phyloP scores from a whole-genome alignment of 306 rosid species.

The Hylodesmum podocarpum region DNA sequence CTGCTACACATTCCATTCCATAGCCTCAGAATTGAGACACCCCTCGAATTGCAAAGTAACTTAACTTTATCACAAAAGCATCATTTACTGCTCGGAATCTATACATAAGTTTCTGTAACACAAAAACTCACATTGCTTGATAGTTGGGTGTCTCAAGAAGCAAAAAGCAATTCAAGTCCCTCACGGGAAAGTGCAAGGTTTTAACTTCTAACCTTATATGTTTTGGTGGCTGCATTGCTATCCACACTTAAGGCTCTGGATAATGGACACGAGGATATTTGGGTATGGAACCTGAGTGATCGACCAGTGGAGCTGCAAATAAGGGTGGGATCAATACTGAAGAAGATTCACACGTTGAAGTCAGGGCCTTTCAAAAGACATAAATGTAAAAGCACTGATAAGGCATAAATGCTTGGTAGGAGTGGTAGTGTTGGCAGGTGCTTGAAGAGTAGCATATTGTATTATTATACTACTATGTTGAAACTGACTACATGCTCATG shows the following conservation, averaged over 20 bases:
- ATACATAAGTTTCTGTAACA: neutral
- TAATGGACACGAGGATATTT: constrained; percentile 72
- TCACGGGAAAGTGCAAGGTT: constrained; percentile 45
- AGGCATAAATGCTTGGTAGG: constrained; percentile 63
- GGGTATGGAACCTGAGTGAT: constrained; percentile 85
- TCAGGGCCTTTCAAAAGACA: constrained; percentile 75
- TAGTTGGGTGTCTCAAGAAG: constrained; percentile 16
- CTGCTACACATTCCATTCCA: neutral
- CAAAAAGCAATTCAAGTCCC: constrained; percentile 28
- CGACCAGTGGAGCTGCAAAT: constrained; percentile 80
- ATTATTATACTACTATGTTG: constrained; percentile 70
- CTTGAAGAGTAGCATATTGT: constrained; percentile 71
- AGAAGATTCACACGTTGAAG: constrained; percentile 71
- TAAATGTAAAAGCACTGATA: constrained; percentile 77
- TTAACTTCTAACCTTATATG: neutral
- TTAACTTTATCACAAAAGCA: neutral
- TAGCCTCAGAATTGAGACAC: neutral
- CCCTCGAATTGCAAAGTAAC: neutral
- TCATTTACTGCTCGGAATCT: neutral
- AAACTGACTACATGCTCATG: no score
- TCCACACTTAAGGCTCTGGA: constrained; percentile 54
- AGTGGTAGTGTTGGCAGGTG: constrained; percentile 33
- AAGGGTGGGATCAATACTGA: constrained; percentile 79
- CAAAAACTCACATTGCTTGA: constrained; percentile 1
- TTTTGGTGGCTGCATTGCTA: constrained; percentile 35